phyloP scores from a whole-genome alignment of 306 rosid species.

The Biancaea sappan region DNA sequence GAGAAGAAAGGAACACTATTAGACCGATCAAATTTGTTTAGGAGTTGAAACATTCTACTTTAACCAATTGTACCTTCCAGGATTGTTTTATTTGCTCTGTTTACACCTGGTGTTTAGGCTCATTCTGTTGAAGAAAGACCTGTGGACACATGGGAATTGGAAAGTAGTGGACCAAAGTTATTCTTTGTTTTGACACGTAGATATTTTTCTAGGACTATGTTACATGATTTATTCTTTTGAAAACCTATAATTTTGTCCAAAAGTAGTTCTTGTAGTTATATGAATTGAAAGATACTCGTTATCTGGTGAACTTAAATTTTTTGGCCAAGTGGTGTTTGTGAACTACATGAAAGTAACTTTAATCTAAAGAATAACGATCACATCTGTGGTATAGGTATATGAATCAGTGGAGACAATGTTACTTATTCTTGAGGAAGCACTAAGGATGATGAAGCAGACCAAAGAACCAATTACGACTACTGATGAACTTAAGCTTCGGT shows the following conservation, averaged over 20 bases:
- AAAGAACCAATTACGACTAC: slow-evolving; percentile 49
- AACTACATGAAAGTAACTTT: neutral
- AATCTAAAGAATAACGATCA: neutral
- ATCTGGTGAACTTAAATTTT: neutral
- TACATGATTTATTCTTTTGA: neutral
- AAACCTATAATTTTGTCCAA: neutral
- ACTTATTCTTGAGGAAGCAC: slow-evolving; percentile 72
- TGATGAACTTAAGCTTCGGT: slow-evolving; percentile 56
- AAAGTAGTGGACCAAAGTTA: neutral
- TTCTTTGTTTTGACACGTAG: too few species aligned
- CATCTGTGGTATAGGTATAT: slow-evolving; percentile 59
- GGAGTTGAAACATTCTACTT: slow-evolving; percentile 2
- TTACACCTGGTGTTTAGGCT: neutral
- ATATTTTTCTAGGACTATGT: neutral
- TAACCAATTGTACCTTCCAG: slow-evolving; percentile 1
- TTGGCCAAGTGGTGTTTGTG: neutral
- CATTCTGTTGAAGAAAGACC: neutral
- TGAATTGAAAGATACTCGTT: too few species aligned
- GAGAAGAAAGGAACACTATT: neutral
- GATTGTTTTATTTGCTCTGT: slow-evolving; percentile 1
- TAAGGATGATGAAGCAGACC: slow-evolving; percentile 56
- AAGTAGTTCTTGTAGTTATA: neutral
- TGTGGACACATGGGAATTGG: neutral
- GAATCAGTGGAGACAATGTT: slow-evolving; percentile 85
- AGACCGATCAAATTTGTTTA: slow-evolving; percentile 7